These are phyloP conservation scores for Eurotiales sp. DNA, from an alignment of 2,329 filamentous ascomycete genomes.

Conservation along the genomic window DNA sequence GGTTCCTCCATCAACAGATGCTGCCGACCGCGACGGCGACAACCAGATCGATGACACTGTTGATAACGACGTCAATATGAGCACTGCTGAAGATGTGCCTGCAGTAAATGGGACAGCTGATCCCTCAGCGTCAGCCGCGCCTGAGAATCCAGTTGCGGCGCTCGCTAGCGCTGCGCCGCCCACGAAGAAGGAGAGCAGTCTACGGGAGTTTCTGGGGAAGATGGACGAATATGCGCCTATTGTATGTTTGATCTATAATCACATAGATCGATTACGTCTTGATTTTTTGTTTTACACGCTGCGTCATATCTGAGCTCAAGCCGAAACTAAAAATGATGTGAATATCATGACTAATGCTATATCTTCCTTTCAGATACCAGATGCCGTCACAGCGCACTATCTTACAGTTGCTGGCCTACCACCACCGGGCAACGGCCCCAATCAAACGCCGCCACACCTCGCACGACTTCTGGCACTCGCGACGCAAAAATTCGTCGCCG, in stretches of 20 bases:
- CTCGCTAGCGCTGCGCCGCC: slow-evolving; percentile 43
- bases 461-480: slow-evolving; percentile 91
- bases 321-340: too few relatives aligned
- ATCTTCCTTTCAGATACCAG: slow-evolving; percentile 68
- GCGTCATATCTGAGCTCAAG: neutral
- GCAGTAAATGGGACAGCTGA: slow-evolving; percentile 16
- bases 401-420: slow-evolving; percentile 93
- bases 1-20: slow-evolving; percentile 16
- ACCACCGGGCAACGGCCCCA: slow-evolving; percentile 77
- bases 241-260: slow-evolving; percentile 53
- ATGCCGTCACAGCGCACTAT: slow-evolving; percentile 97
- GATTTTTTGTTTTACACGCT: neutral
- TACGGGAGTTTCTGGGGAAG: slow-evolving; percentile 89
- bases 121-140: slow-evolving; percentile 1
- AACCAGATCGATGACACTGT: slow-evolving; percentile 30
- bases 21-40: slow-evolving; percentile 23
- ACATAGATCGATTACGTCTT: too few relatives aligned
- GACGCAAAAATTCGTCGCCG: slow-evolving; percentile 98
- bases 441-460: slow-evolving; percentile 71
- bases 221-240: slow-evolving; percentile 99
- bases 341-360: neutral
- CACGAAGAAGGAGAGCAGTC: slow-evolving; percentile 82
- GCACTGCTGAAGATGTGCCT: slow-evolving; percentile 22
- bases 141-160: slow-evolving; percentile 21
- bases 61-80: slow-evolving; percentile 37